phyloP scores from a whole-genome alignment of 2,329 filamentous ascomycete species.

The Magnaporthiopsis poae region DNA sequence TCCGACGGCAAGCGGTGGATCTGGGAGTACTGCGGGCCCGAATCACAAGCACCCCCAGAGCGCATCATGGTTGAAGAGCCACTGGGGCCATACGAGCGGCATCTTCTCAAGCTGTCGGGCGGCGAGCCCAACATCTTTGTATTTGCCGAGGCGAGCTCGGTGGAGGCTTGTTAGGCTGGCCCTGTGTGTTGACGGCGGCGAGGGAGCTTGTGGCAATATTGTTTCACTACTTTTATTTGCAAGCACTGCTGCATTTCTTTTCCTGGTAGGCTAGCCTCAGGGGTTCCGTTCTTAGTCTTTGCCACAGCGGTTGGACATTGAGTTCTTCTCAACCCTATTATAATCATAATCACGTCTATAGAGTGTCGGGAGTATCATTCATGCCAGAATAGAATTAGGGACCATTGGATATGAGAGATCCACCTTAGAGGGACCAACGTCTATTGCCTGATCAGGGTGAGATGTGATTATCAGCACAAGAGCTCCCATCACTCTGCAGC shows the following conservation, averaged over 20 bases:
- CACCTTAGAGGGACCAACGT: too few species aligned
- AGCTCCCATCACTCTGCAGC: not conserved
- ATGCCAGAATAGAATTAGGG: not conserved
- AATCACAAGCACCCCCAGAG: conserved; percentile 29
- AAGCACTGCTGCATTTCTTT: not conserved
- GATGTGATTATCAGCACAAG: not conserved
- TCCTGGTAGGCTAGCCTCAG: not conserved
- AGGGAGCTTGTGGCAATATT: not conserved
- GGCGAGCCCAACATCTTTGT: conserved; percentile 34
- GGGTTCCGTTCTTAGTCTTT: not conserved
- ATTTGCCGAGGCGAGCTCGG: conserved; percentile 25
- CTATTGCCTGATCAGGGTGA: too few species aligned
- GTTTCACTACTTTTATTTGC: not conserved
- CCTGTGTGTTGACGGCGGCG: not conserved
- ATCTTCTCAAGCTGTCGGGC: conserved; percentile 34
- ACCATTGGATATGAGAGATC: not conserved
- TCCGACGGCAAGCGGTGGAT: conserved; percentile 28
- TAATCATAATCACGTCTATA: not conserved
- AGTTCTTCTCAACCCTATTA: not conserved
- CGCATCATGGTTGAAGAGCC: conserved; percentile 42
- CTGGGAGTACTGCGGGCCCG: conserved; percentile 42
- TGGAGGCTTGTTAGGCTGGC: not conserved
- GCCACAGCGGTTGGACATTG: not conserved
- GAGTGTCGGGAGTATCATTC: not conserved
- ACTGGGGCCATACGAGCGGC: conserved; percentile 42